phyloP scores from a whole-genome alignment of 2,329 filamentous ascomycete genomes.

The Trichoderma sp. region DNA sequence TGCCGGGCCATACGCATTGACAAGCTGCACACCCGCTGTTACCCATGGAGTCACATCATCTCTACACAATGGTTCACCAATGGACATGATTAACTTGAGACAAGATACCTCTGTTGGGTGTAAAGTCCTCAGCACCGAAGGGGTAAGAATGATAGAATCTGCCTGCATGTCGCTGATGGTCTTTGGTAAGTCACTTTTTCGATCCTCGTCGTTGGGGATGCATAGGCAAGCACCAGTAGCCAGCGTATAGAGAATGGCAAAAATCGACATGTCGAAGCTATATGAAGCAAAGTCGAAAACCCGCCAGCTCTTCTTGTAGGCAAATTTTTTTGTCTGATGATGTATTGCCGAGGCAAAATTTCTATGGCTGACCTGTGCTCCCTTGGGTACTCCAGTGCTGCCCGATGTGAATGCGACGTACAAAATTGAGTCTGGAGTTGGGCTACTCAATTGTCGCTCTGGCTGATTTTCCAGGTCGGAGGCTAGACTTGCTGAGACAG shows the following conservation, averaged over 20 bases:
- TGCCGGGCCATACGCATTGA: constrained; percentile 17
- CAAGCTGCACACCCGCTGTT: constrained; percentile 47
- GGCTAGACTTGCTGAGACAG: neutral
- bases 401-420: neutral
- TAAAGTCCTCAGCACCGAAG: neutral
- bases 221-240: constrained; percentile 40
- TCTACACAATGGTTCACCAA: constrained; percentile 44
- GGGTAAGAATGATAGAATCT: constrained; percentile 26
- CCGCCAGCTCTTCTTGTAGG: neutral
- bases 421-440: constrained; percentile 17
- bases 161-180: too few relatives aligned
- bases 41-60: constrained; percentile 47
- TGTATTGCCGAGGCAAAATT: constrained; percentile 27
- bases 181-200: too few relatives aligned
- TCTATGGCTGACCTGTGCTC: constrained; percentile 23
- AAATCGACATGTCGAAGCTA: constrained; percentile 24
- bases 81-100: constrained; percentile 37
- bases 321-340: neutral
- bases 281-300: constrained; percentile 25
- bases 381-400: constrained; percentile 28
- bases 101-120: neutral
- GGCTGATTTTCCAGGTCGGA: neutral
- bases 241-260: constrained; percentile 20
- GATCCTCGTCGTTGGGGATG: too few relatives aligned
- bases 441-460: neutral